Evolutionary conservation across 2,329 filamentous ascomycete genomes (phyloP), one percentile per base, ranked within the genome.

Genomic region (Gnomoniopsis smithogilvyi): DNA sequence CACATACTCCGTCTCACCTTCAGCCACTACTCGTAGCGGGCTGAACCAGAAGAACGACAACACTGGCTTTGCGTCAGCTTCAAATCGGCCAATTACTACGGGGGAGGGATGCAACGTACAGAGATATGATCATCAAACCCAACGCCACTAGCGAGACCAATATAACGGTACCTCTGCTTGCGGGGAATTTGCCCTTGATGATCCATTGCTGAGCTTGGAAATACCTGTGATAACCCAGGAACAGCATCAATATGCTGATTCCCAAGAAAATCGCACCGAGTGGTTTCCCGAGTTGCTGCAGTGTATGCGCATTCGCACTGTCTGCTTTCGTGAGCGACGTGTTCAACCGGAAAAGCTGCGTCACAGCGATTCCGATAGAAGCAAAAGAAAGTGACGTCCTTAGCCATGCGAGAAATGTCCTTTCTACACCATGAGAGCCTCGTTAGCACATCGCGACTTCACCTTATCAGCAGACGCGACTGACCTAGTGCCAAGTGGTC

Each of bases 391-490:
- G 81, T 2, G 89, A 92, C 2, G 91, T 95, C 54, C 91, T 84
- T 47, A 95, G 81, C 91, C 91, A 95, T 56, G 91, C 91, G 34
- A 95, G 83, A 72, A 94, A 95, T 0, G 91, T 95, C 21, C 91
- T 83, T 74, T 95, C 91, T 92, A 65, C 51, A 50, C 24, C 26
- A 45, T 26, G 49, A 45, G 52, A 54, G 48, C 15, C 38, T 62
- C 51, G 55, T 21, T 17, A 34, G 26, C 2, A 50, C n/a, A 6
- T 46, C 51, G 8, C 50, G 30, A 19, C 47, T 26, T 11, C 22
- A 30, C 34, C 26, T 53, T 21, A 17, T 17, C 10, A 10, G 30
- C 24, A 34, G 22, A 51, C 6, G 38, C 38, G 38, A 62, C 75
- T 54, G 74, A 93, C 90, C 90, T 51, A 95, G 75, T 22, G 91